Conservation (phyloP, 2,329 filamentous ascomycete species). For the Sarocladium strictum region DNA sequence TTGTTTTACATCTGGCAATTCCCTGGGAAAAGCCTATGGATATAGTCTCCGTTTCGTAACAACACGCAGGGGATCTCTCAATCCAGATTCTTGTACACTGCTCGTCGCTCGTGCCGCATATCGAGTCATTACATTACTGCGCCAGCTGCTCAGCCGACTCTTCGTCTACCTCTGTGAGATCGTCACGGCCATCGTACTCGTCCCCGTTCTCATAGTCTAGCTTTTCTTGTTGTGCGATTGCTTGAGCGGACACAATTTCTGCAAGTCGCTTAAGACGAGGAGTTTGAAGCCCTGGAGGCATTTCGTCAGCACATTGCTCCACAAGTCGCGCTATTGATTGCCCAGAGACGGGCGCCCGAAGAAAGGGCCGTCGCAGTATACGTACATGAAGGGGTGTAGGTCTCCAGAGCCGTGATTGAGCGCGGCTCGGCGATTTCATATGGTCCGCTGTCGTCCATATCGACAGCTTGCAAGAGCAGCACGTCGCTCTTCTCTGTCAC, state of each 20-base stretch:
- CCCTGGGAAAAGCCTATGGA: neutral
- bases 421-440: conserved; percentile 98
- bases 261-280: conserved; percentile 89
- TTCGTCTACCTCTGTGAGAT: conserved; percentile 47
- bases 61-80: neutral
- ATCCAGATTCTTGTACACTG: conserved; percentile 1
- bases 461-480: conserved; percentile 84
- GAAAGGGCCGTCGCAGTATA: neutral
- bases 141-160: conserved; percentile 21
- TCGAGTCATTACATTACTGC: conserved; percentile 16
- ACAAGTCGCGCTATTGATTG: no score
- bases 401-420: conserved; percentile 92
- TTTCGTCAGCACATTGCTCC: no score
- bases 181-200: conserved; percentile 43
- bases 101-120: conserved; percentile 9
- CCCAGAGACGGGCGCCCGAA: no score
- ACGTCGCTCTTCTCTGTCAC: conserved; percentile 99
- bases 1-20: neutral
- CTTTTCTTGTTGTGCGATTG: conserved; percentile 91
- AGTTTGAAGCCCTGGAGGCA: conserved; percentile 84
- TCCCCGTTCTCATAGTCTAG: conserved; percentile 49
- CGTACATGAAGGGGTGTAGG: conserved; percentile 96
- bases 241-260: conserved; percentile 97
- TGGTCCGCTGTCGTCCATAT: conserved; percentile 98
- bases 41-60: neutral